These are phyloP conservation scores for Aspergillus pseudonomiae DNA, from an alignment of 2,329 filamentous ascomycete genomes.

Conservation along the genomic window DNA sequence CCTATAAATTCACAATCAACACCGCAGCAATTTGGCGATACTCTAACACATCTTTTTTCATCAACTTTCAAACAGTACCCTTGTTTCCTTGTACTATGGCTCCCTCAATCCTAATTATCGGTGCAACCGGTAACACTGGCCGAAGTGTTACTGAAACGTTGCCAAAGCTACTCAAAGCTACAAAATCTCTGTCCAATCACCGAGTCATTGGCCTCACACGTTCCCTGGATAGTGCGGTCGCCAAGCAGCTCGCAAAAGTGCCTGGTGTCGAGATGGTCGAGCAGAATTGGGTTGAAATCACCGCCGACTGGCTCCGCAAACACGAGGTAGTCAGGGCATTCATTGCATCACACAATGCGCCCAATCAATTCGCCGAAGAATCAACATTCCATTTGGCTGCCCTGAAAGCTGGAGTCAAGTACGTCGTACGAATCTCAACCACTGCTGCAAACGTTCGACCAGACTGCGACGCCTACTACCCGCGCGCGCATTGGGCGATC, in stretches of 20 bases:
- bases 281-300: constrained; percentile 43
- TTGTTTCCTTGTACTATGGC: constrained; percentile 26
- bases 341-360: constrained; percentile 44
- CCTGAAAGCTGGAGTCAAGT: constrained; percentile 43
- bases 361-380: constrained; percentile 46
- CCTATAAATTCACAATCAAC: no score
- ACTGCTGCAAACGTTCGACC: constrained; percentile 42
- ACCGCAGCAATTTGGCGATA: no score
- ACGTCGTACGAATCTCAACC: constrained; percentile 49
- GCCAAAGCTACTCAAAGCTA: constrained; percentile 25
- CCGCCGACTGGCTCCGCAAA: constrained; percentile 44
- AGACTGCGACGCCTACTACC: constrained; percentile 39
- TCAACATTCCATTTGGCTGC: constrained; percentile 40
- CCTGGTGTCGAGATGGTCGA: constrained; percentile 40
- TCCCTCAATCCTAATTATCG: constrained; percentile 39
- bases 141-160: constrained; percentile 31
- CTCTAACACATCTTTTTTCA: no score
- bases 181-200: constrained; percentile 16
- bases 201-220: constrained; percentile 39
- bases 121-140: constrained; percentile 47
- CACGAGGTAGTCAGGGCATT: constrained; percentile 42
- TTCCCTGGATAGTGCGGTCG: constrained; percentile 24
- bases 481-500: constrained; percentile 47
- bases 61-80: no score
- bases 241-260: constrained; percentile 32